Percentiles rank a stretch among this genome's conserved stretches.
Evolutionary conservation across 129 eudicot genomes (phyloP).

Genomic region (Flaveria ramosissima): DNA sequence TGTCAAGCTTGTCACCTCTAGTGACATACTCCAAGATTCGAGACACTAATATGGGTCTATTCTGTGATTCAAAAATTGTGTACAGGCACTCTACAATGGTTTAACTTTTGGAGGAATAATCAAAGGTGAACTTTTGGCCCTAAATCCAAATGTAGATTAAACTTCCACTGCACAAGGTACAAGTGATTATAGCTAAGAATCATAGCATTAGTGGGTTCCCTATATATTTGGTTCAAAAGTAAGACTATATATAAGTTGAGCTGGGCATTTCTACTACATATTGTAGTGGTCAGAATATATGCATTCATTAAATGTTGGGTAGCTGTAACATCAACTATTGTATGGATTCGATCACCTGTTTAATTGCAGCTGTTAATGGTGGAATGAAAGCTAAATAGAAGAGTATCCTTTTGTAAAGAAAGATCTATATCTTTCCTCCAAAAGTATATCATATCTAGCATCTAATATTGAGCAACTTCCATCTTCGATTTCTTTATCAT

Average conservation of each 20-base stretch:
- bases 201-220: slow-evolving; percentile 34
- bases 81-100: too few species aligned
- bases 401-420: slow-evolving; percentile 23
- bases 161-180: slow-evolving; percentile 27
- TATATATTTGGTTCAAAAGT: slow-evolving; percentile 32
- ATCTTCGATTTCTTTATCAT: slow-evolving; percentile 14
- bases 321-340: slow-evolving; percentile 40
- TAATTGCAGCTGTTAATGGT: slow-evolving; percentile 23
- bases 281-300: slow-evolving; percentile 41
- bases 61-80: too few species aligned
- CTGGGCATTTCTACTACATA: slow-evolving; percentile 15
- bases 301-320: slow-evolving; percentile 16
- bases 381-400: slow-evolving; percentile 22
- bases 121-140: slow-evolving; percentile 23
- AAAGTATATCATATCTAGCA: slow-evolving; percentile 31
- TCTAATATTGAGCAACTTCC: slow-evolving; percentile 18
- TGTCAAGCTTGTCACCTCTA: too few species aligned
- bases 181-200: slow-evolving; percentile 23
- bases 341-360: slow-evolving; percentile 20
- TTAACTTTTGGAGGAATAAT: background rate
- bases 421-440: slow-evolving; percentile 30
- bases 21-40: too few species aligned
- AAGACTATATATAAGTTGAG: slow-evolving; percentile 8
- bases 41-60: too few species aligned
- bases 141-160: slow-evolving; percentile 17